Conservation (phyloP, 331 rosid species). For the Prunus yedoensis region DNA sequence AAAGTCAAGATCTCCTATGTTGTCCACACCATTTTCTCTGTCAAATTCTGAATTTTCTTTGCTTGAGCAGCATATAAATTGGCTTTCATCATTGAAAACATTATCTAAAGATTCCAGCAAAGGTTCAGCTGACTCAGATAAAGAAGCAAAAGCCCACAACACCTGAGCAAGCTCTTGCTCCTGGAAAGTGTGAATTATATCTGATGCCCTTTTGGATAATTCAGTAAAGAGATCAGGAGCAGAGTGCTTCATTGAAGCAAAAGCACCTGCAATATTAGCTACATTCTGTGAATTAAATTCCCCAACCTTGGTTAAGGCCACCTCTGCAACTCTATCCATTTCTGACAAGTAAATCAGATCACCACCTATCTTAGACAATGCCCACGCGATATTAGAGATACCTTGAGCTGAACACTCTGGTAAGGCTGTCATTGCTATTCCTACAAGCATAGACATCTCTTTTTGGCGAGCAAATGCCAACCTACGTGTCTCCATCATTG, state of each 20-base stretch:
- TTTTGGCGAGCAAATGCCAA: slow-evolving; percentile 80
- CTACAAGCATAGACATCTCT: slow-evolving; percentile 92
- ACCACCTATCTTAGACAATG: slow-evolving; percentile 89
- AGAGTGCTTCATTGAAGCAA: slow-evolving; percentile 92
- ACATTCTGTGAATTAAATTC: slow-evolving; percentile 87
- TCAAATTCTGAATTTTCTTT: slow-evolving; percentile 22
- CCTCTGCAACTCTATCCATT: slow-evolving; percentile 93
- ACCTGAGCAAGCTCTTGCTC: slow-evolving; percentile 94
- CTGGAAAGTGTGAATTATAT: slow-evolving; percentile 64
- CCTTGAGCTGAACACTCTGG: slow-evolving; percentile 92
- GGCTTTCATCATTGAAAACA: slow-evolving; percentile 41
- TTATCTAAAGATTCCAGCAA: slow-evolving; percentile 67
- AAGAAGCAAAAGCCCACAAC: slow-evolving; percentile 91
- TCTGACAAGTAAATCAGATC: slow-evolving; percentile 82
- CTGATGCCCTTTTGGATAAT: slow-evolving; percentile 63
- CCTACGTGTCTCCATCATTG: slow-evolving; percentile 65
- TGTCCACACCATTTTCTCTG: slow-evolving; percentile 31
- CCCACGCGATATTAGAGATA: slow-evolving; percentile 85
- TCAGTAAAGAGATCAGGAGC: slow-evolving; percentile 71
- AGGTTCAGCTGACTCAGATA: slow-evolving; percentile 62
- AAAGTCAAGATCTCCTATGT: slow-evolving; percentile 25
- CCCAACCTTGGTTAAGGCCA: slow-evolving; percentile 67
- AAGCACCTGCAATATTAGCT: slow-evolving; percentile 87
- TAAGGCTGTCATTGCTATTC: slow-evolving; percentile 76
- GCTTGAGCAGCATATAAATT: slow-evolving; percentile 37